These are phyloP conservation scores for Fusarium sp. DNA, from an alignment of 2,329 filamentous ascomycete species.

Conservation along the genomic window DNA sequence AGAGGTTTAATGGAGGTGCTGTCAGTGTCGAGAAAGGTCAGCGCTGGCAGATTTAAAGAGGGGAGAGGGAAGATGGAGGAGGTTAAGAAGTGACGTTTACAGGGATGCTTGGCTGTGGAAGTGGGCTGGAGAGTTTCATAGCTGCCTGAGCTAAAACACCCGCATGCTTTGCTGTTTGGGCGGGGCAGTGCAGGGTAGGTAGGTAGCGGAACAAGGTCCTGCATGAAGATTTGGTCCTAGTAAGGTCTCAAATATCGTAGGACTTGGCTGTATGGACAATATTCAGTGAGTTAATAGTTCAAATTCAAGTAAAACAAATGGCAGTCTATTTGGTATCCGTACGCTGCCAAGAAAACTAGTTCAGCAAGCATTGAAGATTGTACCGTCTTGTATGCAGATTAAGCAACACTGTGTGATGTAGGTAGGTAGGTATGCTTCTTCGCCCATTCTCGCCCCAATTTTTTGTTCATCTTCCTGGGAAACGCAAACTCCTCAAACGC, in stretches of 20 bases:
- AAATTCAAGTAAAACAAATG: neutral
- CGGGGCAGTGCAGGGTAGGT: constrained; percentile 33
- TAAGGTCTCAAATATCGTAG: neutral
- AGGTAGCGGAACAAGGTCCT: neutral
- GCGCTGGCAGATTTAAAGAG: constrained; percentile 29
- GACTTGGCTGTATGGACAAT: neutral
- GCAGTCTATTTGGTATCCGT: constrained; percentile 40
- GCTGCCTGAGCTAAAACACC: constrained; percentile 47
- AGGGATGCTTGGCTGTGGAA: constrained; percentile 27
- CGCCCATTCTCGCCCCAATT: constrained; percentile 12
- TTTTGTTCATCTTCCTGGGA: constrained; percentile 3
- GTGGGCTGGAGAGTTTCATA: constrained; percentile 44
- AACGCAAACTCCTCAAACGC: constrained; percentile 47
- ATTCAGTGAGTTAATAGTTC: neutral
- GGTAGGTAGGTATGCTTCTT: neutral
- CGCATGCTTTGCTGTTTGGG: constrained; percentile 15
- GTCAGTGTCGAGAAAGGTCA: constrained; percentile 10
- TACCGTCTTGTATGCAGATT: constrained; percentile 7
- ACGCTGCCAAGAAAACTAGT: constrained; percentile 7
- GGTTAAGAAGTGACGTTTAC: constrained; percentile 47
- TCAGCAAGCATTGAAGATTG: constrained; percentile 8
- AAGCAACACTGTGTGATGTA: neutral
- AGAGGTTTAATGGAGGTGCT: neutral
- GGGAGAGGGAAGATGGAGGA: constrained; percentile 26
- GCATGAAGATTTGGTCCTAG: constrained; percentile 10